phyloP scores from a whole-genome alignment of 2,329 filamentous ascomycete genomes.

The Colletotrichum sp. region DNA sequence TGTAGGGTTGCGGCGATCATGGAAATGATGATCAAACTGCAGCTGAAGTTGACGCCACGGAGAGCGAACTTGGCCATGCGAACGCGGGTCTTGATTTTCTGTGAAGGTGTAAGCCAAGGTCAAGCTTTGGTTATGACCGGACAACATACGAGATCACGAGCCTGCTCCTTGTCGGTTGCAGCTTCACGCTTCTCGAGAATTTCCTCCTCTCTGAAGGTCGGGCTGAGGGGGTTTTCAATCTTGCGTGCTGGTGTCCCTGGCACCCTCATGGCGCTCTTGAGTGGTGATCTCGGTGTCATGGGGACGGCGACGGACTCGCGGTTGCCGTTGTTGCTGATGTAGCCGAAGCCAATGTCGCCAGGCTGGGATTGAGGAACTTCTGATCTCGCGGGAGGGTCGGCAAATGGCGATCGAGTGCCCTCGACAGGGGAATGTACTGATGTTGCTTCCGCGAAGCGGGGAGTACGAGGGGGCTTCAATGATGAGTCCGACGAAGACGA shows the following conservation, averaged over 20 bases:
- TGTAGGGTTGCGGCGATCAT: slow-evolving; percentile 88
- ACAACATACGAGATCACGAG: slow-evolving; percentile 78
- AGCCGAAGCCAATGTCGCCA: slow-evolving; percentile 90
- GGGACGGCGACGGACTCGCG: slow-evolving; percentile 64
- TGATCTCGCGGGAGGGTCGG: slow-evolving; percentile 60
- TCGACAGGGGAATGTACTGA: slow-evolving; percentile 80
- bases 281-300: slow-evolving; percentile 74
- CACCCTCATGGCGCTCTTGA: slow-evolving; percentile 89
- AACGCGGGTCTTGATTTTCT: slow-evolving; percentile 93
- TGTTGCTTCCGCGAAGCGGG: slow-evolving; percentile 82
- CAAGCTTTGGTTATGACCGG: too few species aligned
- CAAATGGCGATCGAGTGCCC: slow-evolving; percentile 58
- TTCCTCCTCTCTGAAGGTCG: slow-evolving; percentile 89
- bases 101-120: slow-evolving; percentile 28
- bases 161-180: slow-evolving; percentile 84
- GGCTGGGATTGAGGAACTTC: slow-evolving; percentile 71
- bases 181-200: slow-evolving; percentile 84
- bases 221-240: slow-evolving; percentile 80
- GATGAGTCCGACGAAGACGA: slow-evolving; percentile 60
- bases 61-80: slow-evolving; percentile 93
- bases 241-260: slow-evolving; percentile 80
- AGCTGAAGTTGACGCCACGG: slow-evolving; percentile 96
- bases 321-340: slow-evolving; percentile 62
- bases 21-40: slow-evolving; percentile 90
- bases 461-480: slow-evolving; percentile 72